Base-by-base conservation (phyloP, 345 rosid species). In the Clausena lansium region DNA sequence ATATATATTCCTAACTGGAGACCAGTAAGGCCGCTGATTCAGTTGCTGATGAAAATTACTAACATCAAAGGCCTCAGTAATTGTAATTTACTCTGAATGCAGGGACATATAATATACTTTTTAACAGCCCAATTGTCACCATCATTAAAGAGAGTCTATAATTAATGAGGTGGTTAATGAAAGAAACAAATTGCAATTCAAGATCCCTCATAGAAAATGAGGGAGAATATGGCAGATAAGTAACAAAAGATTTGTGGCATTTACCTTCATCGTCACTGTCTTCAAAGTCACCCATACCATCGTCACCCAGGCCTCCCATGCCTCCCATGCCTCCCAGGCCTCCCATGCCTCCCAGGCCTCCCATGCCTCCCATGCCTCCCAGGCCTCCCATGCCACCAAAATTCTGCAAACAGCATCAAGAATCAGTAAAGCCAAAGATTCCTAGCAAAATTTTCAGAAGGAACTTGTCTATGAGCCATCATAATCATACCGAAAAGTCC, bases 211-310 rank as follows among this genome's bases (percentile, higher is more conserved):
- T 2, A 62, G 38, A 20, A 71, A 25, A 71, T n/a, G 27, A 52
- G 8, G 10, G 64, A 25, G 28, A 35, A 27, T 33, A 17, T 7
- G 4, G 22, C 32, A 39, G 27, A 36, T 64, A 22, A 61, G 10
- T 5, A 10, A 64, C 9, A 66, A 65, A 67, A 35, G 24, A 47
- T 47, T 38, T 25, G 17, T 33, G 59, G 24, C 58, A 62, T 36
- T n/a, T 83, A 94, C 98, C 97, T 84, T 94, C 98, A 76, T 91
- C 97, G 79, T 94, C 98, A 82, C 95, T 93, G 83, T 88, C 97
- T 25, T 90, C 98, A 68, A 89, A 88, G 28, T 90, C 97, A 61
- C 84, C 92, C 89, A 92, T 83, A 7, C 80, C 92, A 24, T 78
- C 90, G 6, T 58, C 87, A 0, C 80, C 87, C 79, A 75, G 36